Evolutionary conservation across 2,329 filamentous ascomycete species (phyloP).

Genomic region (Arthrobotrys sinensis): DNA sequence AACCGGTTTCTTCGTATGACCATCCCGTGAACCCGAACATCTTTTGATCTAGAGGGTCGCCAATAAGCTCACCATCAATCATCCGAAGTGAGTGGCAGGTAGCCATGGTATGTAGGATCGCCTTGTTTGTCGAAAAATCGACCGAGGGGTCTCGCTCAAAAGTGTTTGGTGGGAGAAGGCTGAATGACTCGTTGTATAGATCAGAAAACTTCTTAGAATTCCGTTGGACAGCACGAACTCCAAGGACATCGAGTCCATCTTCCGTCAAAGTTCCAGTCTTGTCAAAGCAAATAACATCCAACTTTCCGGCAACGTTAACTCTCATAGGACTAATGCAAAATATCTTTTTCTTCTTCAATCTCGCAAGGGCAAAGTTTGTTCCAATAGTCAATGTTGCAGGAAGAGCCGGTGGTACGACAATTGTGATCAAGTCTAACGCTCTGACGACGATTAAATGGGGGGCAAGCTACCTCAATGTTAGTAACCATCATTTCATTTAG

Average conservation of each 20-base stretch:
- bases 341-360: slow-evolving; percentile 89
- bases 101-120: slow-evolving; percentile 92
- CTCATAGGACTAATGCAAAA: slow-evolving; percentile 93
- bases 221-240: slow-evolving; percentile 82
- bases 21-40: slow-evolving; percentile 98
- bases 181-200: slow-evolving; percentile 77
- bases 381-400: slow-evolving; percentile 96
- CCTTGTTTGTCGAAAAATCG: slow-evolving; percentile 74
- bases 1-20: slow-evolving; percentile 89
- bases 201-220: slow-evolving; percentile 78
- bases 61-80: slow-evolving; percentile 89
- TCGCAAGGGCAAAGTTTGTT: slow-evolving; percentile 90
- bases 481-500: not conserved
- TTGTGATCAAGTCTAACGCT: slow-evolving; percentile 95
- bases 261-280: slow-evolving; percentile 99
- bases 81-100: slow-evolving; percentile 93
- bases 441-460: slow-evolving; percentile 94
- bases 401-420: slow-evolving; percentile 93
- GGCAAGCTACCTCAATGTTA: slow-evolving; percentile 72
- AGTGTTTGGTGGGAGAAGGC: slow-evolving; percentile 65
- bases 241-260: slow-evolving; percentile 93
- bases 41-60: slow-evolving; percentile 94
- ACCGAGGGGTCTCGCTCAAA: slow-evolving; percentile 75
- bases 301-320: slow-evolving; percentile 95
- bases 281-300: slow-evolving; percentile 97